phyloP scores from a whole-genome alignment of 2,329 filamentous ascomycete species.

The Setomelanomma holmii region DNA sequence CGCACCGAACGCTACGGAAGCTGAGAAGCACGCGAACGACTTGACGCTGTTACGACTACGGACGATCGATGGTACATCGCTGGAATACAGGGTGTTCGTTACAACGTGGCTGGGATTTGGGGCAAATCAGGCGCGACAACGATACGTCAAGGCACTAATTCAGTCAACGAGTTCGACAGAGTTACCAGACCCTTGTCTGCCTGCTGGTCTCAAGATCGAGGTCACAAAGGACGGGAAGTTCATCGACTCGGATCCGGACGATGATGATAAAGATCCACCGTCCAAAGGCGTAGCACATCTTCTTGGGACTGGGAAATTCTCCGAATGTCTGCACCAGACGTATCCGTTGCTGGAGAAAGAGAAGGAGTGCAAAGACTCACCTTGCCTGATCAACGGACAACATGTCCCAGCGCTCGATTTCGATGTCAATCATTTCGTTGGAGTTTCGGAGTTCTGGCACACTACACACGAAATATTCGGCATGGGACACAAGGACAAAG shows the following conservation, averaged over 20 bases:
- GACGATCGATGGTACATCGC: constrained; percentile 75
- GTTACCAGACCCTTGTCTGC: constrained; percentile 89
- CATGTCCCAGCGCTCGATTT: constrained; percentile 97
- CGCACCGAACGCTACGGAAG: constrained; percentile 90
- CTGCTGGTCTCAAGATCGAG: constrained; percentile 75
- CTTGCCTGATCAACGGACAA: constrained; percentile 88
- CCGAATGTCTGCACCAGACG: constrained; percentile 81
- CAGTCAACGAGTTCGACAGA: constrained; percentile 71
- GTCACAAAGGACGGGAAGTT: constrained; percentile 75
- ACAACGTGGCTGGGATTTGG: constrained; percentile 97
- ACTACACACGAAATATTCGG: constrained; percentile 95
- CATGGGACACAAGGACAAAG: constrained; percentile 74
- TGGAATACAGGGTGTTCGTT: constrained; percentile 91
- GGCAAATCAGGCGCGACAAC: constrained; percentile 87
- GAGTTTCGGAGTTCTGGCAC: constrained; percentile 98
- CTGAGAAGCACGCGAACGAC: constrained; percentile 86
- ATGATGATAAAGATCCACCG: constrained; percentile 37
- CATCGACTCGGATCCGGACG: constrained; percentile 49
- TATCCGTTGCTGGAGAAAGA: constrained; percentile 91
- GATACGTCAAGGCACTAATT: constrained; percentile 81
- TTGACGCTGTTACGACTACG: constrained; percentile 85
- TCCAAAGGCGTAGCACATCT: constrained; percentile 58
- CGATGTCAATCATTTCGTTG: constrained; percentile 95
- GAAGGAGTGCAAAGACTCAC: constrained; percentile 78
- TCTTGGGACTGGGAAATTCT: constrained; percentile 84